Evolutionary conservation across 2,329 filamentous ascomycete genomes (phyloP).

Genomic region (Hymenoscyphus infarciens): DNA sequence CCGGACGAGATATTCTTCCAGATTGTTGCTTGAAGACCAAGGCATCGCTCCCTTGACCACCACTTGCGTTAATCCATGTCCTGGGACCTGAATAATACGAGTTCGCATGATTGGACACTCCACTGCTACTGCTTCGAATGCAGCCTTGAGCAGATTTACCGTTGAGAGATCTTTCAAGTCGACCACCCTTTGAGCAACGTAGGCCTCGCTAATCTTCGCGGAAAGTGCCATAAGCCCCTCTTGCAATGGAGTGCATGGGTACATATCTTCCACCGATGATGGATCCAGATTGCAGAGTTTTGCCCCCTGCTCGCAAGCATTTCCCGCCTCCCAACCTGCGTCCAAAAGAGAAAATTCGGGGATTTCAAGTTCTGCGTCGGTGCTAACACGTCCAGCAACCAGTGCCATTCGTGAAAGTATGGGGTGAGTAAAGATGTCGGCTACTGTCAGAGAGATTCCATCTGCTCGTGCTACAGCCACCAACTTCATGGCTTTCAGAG

Average conservation of each 20-base stretch:
- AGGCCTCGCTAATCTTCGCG: conserved; percentile 33
- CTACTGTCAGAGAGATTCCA: conserved; percentile 39
- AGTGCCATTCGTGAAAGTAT: conserved; percentile 43
- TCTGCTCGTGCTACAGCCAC: conserved; percentile 36
- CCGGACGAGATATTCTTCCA: conserved; percentile 25
- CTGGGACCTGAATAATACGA: conserved; percentile 34
- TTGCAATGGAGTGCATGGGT: conserved; percentile 40
- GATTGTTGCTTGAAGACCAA: conserved; percentile 24
- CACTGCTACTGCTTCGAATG: conserved; percentile 33
- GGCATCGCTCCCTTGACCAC: conserved; percentile 20
- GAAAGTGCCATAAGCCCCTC: conserved; percentile 39
- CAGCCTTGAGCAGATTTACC: conserved; percentile 27
- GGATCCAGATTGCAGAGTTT: conserved; percentile 25
- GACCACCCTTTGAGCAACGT: conserved; percentile 35
- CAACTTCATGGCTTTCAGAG: conserved; percentile 40
- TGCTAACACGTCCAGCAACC: conserved; percentile 21
- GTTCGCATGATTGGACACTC: conserved; percentile 37
- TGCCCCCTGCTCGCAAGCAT: conserved; percentile 10
- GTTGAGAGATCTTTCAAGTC: conserved; percentile 26
- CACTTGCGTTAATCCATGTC: conserved; percentile 30
- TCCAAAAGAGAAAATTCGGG: conserved; percentile 23
- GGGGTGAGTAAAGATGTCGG: conserved; percentile 41
- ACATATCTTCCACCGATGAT: conserved; percentile 37
- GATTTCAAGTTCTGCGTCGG: conserved; percentile 15
- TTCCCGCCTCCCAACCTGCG: not conserved